Base-by-base conservation (phyloP, 2,329 filamentous ascomycete genomes). In the Fusarium sp. region DNA sequence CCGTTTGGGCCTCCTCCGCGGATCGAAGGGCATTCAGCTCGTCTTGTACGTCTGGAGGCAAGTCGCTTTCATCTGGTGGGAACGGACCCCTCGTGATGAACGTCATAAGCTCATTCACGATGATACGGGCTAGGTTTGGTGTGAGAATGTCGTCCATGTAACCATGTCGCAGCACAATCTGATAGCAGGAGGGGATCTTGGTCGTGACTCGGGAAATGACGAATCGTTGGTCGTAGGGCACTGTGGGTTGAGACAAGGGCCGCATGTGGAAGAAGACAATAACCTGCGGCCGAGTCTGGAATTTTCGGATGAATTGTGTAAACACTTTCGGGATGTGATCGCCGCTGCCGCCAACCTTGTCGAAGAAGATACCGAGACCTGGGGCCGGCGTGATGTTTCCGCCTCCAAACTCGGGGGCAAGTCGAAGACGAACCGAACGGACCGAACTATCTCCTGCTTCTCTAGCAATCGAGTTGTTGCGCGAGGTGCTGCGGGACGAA, bases 201-300 rank as follows among this genome's bases (percentile, higher is more conserved):
- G 77, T 72, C 51, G 77, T 78, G 36, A 83, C 81, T 8, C 83
- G 82, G 14, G 83, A 82, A 44, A 88, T 83, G 24, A 84, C 79
- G 67, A 87, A 89, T 4, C 87, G 82, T 69, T 89, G 85, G 2
- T 79, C 79, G 6, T 84, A 78, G 1, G 87, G 79, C 4, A 91
- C 87, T 0, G 85, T 87, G 0, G 92, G 92, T 2, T 85, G 83
- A 33, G 90, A 86, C 0, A 93, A 84, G 0, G 91, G 87, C 7
- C 91, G 89, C 66, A 95, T 86, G 75, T 95, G 92, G 79, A 95
- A 92, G 80, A 95, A 94, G 2, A 94, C 86, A n/a, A 89, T 87
- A 12, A 93, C 88, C 33, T 93, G 90, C 0, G 92, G 92, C 6
- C 88, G 84, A 0, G 91, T 89, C 55, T 89, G 88, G 70, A 95